Conservation (phyloP, 2,329 filamentous ascomycete species). For the Cladosporium sp. region DNA sequence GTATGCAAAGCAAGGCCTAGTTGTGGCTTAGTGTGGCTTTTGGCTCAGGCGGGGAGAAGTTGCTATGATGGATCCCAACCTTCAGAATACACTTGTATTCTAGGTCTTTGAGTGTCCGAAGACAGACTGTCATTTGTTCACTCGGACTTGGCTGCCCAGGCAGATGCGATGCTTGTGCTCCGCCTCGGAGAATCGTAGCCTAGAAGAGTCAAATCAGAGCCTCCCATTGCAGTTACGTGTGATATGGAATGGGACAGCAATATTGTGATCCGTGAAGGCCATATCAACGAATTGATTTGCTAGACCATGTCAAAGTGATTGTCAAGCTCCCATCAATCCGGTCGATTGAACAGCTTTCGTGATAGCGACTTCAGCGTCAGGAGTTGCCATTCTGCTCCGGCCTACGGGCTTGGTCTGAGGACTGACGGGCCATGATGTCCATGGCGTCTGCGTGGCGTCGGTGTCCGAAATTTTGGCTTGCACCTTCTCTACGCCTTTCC, state of each 20-base stretch:
- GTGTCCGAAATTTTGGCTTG: background rate
- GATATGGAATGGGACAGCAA: no score
- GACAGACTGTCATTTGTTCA: background rate
- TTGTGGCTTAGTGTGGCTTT: background rate
- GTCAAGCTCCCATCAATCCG: no score
- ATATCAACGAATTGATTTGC: no score
- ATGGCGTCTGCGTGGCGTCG: background rate
- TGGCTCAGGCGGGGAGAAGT: background rate
- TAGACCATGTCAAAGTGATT: no score
- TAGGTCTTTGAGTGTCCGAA: background rate
- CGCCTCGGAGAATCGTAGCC: background rate
- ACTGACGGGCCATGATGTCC: background rate
- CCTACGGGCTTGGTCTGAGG: background rate
- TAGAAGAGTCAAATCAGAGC: background rate
- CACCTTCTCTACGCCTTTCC: background rate
- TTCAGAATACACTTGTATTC: background rate
- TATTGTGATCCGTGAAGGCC: no score
- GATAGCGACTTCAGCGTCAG: no score
- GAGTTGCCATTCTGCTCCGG: no score
- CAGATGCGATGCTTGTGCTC: background rate
- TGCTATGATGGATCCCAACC: background rate
- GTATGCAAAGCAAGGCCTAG: background rate
- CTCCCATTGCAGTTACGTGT: background rate
- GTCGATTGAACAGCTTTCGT: no score
- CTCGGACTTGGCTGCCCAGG: background rate